Conservation (phyloP, 2,329 filamentous ascomycete genomes). For the Trematosphaeria pertusa region DNA sequence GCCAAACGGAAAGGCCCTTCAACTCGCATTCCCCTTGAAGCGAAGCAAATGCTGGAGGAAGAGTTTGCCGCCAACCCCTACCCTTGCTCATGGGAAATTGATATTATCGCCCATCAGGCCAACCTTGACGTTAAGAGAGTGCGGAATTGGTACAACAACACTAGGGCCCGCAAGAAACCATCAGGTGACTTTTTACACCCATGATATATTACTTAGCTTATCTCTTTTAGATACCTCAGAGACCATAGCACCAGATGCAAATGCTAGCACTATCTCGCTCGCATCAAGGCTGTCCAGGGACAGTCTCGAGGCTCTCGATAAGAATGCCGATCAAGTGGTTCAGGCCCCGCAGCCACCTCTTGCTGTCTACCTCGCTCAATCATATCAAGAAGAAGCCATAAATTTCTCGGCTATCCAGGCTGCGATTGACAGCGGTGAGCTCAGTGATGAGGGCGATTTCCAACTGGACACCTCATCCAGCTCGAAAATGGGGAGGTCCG, state of each 20-base stretch:
- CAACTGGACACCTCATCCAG: constrained; percentile 33
- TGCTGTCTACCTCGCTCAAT: constrained; percentile 43
- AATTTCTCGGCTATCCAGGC: constrained; percentile 37
- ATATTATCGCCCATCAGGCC: constrained; percentile 46
- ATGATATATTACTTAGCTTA: background rate
- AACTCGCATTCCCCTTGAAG: constrained; percentile 38
- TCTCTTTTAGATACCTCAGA: constrained; percentile 14
- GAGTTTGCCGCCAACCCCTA: constrained; percentile 45
- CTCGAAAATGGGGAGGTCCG: constrained; percentile 26
- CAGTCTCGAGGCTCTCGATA: constrained; percentile 39
- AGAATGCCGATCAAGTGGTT: constrained; percentile 23
- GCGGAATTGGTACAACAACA: constrained; percentile 47
- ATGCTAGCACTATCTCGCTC: constrained; percentile 17
- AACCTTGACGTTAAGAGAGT: constrained; percentile 46
- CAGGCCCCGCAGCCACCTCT: constrained; percentile 40
- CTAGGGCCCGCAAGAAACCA: constrained; percentile 40
- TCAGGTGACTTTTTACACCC: constrained; percentile 22
- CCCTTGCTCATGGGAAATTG: constrained; percentile 44
- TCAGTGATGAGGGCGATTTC: constrained; percentile 28
- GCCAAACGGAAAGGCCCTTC: constrained; percentile 42
- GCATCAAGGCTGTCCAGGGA: constrained; percentile 36
- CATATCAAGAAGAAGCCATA: constrained; percentile 42
- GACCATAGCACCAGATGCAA: constrained; percentile 2
- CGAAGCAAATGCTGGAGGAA: constrained; percentile 43
- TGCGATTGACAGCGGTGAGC: constrained; percentile 33